Base-by-base conservation (phyloP, 2,329 filamentous ascomycete species). In the Cyphellophora europaea region DNA sequence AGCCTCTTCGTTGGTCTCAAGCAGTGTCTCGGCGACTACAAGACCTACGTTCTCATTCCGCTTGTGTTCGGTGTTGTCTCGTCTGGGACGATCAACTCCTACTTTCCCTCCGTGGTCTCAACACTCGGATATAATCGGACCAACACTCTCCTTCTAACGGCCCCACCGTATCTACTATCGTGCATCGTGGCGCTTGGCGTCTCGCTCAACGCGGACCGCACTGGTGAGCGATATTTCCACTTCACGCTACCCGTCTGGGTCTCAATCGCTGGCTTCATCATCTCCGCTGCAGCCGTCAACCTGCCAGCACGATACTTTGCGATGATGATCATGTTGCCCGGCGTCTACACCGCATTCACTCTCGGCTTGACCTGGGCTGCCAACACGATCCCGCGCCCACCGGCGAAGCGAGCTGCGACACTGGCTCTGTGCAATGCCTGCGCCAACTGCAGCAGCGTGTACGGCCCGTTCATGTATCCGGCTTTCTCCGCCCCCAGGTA, bases 351-450 rank as follows among this genome's bases (percentile, higher is more conserved):
- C 1, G 71, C 73, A 28, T 84, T 77, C 50, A 79, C 80, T 1
- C 76, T 82, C 2, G 68, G 69, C 1, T 61, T 83, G 3, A 71
- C 78, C 2, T 91, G 82, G 82, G 84, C 88, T 44, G 76, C 72
- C 29, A 84, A 81, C 53, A 79, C 77, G 1, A 67, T 89, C 33
- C 81, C 82, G 0, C 72, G 82, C 5, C 83, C 83, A 3, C 79
- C 81, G 0, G 77, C 81, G 2, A 87, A 87, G 61, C 72, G 80
- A 40, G 76, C 77, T 2, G 74, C 79, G 0, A 80, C 79, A 0
- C 55, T 88, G 5, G 83, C 81, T 2, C 77, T 80, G 43, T 83
- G 87, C 57, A 89, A 89, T 51, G 77, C 77, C 2, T 66, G 84
- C 6, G 74, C 71, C 12, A 85, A 87, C 53, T 8, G 8, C 6